Evolutionary conservation across 2,329 filamentous ascomycete genomes (phyloP).

Genomic region (Plenodomus biglobosus): DNA sequence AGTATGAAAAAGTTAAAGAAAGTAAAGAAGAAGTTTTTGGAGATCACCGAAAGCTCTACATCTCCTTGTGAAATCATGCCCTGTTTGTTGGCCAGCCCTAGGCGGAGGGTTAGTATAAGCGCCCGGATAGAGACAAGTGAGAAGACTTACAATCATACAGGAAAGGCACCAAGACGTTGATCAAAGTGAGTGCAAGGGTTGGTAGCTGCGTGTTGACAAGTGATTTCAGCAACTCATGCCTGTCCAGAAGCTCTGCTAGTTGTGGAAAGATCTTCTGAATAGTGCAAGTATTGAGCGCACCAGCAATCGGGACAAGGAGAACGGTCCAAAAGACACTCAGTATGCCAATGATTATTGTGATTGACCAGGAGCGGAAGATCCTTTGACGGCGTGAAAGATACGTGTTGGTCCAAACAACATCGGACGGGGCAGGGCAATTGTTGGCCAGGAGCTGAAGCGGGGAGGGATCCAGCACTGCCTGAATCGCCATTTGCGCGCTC

Average conservation of each 20-base stretch:
- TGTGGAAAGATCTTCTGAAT: conserved; percentile 72
- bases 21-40: conserved; percentile 98
- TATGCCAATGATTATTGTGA: conserved; percentile 80
- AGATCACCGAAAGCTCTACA: conserved; percentile 90
- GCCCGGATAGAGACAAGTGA: not conserved
- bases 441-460: conserved; percentile 84
- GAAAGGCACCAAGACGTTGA: conserved; percentile 89
- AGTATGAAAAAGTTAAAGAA: conserved; percentile 99
- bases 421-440: conserved; percentile 81
- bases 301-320: conserved; percentile 76
- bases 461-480: conserved; percentile 87
- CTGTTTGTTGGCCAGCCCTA: conserved; percentile 78
- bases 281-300: conserved; percentile 76
- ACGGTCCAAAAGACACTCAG: conserved; percentile 87
- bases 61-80: conserved; percentile 95
- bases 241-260: conserved; percentile 66
- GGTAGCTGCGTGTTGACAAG: conserved; percentile 86
- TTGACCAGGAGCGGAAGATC: conserved; percentile 75
- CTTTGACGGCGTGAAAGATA: conserved; percentile 76
- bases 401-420: conserved; percentile 94
- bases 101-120: not conserved
- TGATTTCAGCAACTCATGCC: conserved; percentile 70
- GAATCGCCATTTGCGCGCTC: conserved; percentile 90
- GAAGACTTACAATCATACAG: conserved; percentile 75
- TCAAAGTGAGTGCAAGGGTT: conserved; percentile 78